Percentiles rank a stretch among this genome's conserved stretches.
Conservation (phyloP, 2,329 filamentous ascomycete genomes). For the Botrytis fragariae region DNA sequence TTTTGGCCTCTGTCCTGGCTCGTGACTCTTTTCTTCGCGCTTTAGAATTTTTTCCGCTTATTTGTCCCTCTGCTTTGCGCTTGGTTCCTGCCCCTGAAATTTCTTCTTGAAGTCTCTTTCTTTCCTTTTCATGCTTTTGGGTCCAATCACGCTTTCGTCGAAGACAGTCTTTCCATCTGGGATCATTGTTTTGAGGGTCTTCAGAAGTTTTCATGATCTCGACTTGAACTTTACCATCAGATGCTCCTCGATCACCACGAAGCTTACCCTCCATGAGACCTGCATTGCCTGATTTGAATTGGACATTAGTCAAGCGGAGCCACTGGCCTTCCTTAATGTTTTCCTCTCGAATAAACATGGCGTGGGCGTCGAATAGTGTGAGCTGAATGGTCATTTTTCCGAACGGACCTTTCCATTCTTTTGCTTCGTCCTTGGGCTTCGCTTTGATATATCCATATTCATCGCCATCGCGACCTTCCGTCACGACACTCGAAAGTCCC, state of each 20-base stretch:
- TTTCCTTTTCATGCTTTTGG: conserved; percentile 41
- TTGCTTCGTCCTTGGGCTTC: conserved; percentile 35
- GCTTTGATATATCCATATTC: conserved; percentile 51
- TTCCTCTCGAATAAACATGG: conserved; percentile 49
- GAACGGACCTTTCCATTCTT: conserved; percentile 69
- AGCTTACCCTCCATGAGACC: conserved; percentile 67
- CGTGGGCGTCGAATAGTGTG: conserved; percentile 68
- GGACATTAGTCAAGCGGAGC: conserved; percentile 69
- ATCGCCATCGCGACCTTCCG: conserved; percentile 49
- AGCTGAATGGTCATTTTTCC: conserved; percentile 71
- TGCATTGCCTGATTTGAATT: conserved; percentile 57
- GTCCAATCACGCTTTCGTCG: conserved; percentile 64
- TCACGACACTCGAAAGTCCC: conserved; percentile 31
- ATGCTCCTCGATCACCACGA: conserved; percentile 54
- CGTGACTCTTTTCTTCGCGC: conserved; percentile 35
- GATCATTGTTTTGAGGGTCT: conserved; percentile 45
- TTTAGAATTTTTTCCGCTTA: conserved; percentile 28
- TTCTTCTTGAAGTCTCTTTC: conserved; percentile 41
- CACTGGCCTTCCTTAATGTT: conserved; percentile 59
- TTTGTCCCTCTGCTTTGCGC: conserved; percentile 28
- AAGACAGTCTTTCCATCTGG: conserved; percentile 55
- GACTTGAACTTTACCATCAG: conserved; percentile 57
- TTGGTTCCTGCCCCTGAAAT: conserved; percentile 39
- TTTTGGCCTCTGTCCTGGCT: conserved; percentile 34
- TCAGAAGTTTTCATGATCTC: conserved; percentile 45